Base-by-base conservation (phyloP, 192 early-diverging fungal species). In the Dissophora ornata region DNA sequence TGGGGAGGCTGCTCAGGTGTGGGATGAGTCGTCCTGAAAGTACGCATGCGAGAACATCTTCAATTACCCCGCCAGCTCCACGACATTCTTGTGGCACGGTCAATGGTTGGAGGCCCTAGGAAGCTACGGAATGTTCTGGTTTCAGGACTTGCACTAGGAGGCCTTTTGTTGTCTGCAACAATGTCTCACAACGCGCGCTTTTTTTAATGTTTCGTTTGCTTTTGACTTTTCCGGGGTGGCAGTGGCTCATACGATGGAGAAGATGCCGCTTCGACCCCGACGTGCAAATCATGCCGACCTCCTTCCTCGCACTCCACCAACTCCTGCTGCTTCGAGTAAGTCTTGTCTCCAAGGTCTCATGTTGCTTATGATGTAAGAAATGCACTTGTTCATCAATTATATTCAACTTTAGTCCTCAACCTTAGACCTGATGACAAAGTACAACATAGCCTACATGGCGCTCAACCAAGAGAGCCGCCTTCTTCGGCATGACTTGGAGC, bases 51-150 rank as follows among this genome's bases (percentile, higher is more conserved):
- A 53, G 18, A 25, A 10, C 51, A 33, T 32, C n/a, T 53, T 53
- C 51, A 53, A 25, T 16, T 53, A 8, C 51, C 28, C 3, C 51
- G 51, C 15, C 51, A 53, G 28, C 51, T 53, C 8, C 51, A 53
- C 32, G 51, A 53, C 51, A 57, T 57, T 36, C 38, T 57, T 19
- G n/a, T 51, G 0, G 19, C 50, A 18, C 51, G 36, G 21, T 44
- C 62, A 24, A 50, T 54, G 24, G 60, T 62, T 4, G 60, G 60
- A 12, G 60, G 48, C 25, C 30, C 48, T n/a, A 28, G 46, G 21
- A 62, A 46, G 46, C 30, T 50, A 29, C 45, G 48, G 36, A 26
- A 51, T 21, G 47, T 25, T 45, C 21, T 45, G 12, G 22, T 62
- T 50, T 48, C 48, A 48, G 60, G 60, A 38, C 16, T 51, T 18